A percentile compares a stretch with the other conserved stretches of the same genome.
These are phyloP conservation scores for Ceratobasidium sp. DNA, from an alignment of 1,284 basidiomycete genomes.

Conservation along the genomic window DNA sequence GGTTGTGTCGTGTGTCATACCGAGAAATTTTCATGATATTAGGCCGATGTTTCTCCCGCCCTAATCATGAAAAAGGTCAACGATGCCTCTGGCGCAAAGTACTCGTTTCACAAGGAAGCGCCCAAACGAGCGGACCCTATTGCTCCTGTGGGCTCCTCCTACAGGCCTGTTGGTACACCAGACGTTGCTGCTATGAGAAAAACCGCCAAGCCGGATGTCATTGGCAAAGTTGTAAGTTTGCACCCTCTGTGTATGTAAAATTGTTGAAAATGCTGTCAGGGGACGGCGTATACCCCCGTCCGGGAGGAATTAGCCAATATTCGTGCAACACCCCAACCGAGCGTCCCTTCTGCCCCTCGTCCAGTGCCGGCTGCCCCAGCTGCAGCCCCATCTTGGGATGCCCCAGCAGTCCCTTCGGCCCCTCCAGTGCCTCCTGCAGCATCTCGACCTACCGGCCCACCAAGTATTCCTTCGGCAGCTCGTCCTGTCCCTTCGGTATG, in stretches of 20 bases:
- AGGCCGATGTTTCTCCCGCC: conserved; percentile 83
- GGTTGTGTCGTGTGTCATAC: not conserved
- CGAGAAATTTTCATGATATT: conserved; percentile 45
- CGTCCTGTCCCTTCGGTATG: conserved; percentile 47
- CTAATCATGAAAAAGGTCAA: conserved; percentile 89
- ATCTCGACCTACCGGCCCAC: conserved; percentile 21
- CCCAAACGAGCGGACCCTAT: conserved; percentile 74
- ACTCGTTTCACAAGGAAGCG: conserved; percentile 78
- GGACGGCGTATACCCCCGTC: conserved; percentile 54
- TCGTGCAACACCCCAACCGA: conserved; percentile 53
- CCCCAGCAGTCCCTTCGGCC: conserved; percentile 52
- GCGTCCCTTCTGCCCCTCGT: conserved; percentile 63
- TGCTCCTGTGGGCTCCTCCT: conserved; percentile 75
- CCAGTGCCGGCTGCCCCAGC: conserved; percentile 61
- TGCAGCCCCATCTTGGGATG: conserved; percentile 60
- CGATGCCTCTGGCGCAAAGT: conserved; percentile 93
- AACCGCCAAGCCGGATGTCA: conserved; percentile 48
- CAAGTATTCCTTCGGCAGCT: conserved; percentile 45
- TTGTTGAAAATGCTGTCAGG: conserved; percentile 48
- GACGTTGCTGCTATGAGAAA: conserved; percentile 70
- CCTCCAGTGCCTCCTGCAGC: conserved; percentile 48
- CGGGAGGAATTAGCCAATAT: conserved; percentile 54
- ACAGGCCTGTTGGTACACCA: conserved; percentile 74
- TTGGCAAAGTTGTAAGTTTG: conserved; percentile 50
- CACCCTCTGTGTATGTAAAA: not conserved